Evolutionary conservation across 1,139 yeast species (phyloP).

Genomic region (Suhomyces anneliseae): DNA sequence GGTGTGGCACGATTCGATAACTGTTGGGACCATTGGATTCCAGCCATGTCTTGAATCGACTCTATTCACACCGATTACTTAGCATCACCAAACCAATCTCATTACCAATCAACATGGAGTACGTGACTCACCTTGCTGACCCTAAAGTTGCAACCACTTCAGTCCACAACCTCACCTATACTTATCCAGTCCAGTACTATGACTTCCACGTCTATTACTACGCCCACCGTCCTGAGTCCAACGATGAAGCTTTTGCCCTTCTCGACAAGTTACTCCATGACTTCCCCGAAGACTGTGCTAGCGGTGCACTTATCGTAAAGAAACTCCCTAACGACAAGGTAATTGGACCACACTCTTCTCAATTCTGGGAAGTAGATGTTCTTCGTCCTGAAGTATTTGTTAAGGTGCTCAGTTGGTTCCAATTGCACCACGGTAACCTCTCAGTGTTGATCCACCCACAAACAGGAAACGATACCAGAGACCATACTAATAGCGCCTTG

Average conservation of each 20-base stretch:
- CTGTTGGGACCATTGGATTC: too few species aligned
- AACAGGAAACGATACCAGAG: conserved; percentile 30
- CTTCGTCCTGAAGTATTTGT: conserved; percentile 31
- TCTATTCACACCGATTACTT: not conserved
- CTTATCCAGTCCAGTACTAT: conserved; percentile 32
- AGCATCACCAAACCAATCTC: not conserved
- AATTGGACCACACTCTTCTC: conserved; percentile 34
- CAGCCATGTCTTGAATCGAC: too few species aligned
- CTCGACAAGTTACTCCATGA: conserved; percentile 24
- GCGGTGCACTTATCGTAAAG: conserved; percentile 34
- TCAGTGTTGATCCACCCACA: conserved; percentile 36
- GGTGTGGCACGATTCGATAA: too few species aligned
- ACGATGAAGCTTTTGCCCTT: conserved; percentile 24
- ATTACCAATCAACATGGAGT: conserved; percentile 24
- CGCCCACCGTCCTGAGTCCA: conserved; percentile 21
- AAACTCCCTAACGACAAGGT: conserved; percentile 25
- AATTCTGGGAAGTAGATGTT: conserved; percentile 39
- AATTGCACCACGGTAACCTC: conserved; percentile 29
- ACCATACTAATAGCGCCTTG: conserved; percentile 31
- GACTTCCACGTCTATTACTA: conserved; percentile 37
- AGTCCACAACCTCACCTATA: conserved; percentile 21
- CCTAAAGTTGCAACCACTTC: conserved; percentile 25
- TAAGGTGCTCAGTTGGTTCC: conserved; percentile 32
- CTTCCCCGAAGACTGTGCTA: conserved; percentile 24
- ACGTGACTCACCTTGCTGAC: conserved; percentile 26